Conservation (phyloP, 2,329 filamentous ascomycete genomes). For the Macrophomina phaseolina region DNA sequence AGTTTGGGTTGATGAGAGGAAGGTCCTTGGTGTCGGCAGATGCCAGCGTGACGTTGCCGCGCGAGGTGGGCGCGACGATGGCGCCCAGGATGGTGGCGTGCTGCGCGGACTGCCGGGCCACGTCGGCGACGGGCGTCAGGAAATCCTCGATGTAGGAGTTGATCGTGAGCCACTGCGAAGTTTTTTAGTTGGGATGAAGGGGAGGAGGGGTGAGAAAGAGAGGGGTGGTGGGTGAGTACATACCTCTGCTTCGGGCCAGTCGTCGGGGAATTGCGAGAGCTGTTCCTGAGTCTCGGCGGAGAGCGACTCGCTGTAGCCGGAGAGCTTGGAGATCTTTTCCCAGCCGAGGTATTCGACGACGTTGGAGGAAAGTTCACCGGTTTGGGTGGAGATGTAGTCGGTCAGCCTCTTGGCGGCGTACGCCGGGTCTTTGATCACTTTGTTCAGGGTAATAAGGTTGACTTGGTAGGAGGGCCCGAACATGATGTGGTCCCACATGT, state of each 20-base stretch:
- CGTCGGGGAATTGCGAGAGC: conserved; percentile 31
- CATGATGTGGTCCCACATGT: conserved; percentile 39
- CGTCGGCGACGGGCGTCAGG: conserved; percentile 30
- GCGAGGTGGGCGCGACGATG: conserved; percentile 42
- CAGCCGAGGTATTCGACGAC: conserved; percentile 35
- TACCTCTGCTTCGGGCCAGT: conserved; percentile 38
- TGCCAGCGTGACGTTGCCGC: conserved; percentile 44
- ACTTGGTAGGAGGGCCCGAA: conserved; percentile 35
- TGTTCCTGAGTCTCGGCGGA: conserved; percentile 21
- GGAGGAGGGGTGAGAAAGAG: background rate
- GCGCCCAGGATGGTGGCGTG: conserved; percentile 41
- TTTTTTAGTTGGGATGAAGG: background rate
- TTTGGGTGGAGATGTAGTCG: conserved; percentile 29
- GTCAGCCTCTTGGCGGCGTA: conserved; percentile 32
- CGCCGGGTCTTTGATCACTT: conserved; percentile 31
- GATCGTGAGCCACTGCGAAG: conserved; percentile 32
- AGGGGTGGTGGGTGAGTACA: background rate
- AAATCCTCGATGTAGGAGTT: conserved; percentile 33
- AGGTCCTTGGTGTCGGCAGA: conserved; percentile 34
- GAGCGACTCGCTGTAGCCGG: conserved; percentile 24
- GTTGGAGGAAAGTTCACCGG: conserved; percentile 33
- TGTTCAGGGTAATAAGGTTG: conserved; percentile 31
- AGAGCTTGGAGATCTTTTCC: conserved; percentile 33
- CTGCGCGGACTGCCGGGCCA: conserved; percentile 37
- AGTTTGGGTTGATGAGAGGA: conserved; percentile 44